These are phyloP conservation scores for Helotiales sp. DNA, from an alignment of 2,329 filamentous ascomycete genomes.

Conservation along the genomic window DNA sequence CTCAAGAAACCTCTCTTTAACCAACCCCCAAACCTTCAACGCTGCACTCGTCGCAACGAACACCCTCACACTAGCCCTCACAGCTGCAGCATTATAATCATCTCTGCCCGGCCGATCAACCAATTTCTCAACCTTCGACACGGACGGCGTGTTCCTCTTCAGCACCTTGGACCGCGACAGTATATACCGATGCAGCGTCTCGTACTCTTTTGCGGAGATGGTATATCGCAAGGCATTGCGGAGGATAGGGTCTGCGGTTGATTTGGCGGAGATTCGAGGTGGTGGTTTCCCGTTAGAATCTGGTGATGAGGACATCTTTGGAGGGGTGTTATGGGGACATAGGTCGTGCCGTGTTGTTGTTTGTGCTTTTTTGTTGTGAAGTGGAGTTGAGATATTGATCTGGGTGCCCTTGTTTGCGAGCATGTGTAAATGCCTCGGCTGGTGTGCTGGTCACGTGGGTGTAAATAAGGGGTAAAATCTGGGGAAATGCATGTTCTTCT, in stretches of 20 bases:
- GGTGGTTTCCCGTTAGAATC: neutral
- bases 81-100: slow-evolving; percentile 72
- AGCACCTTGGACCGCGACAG: slow-evolving; percentile 71
- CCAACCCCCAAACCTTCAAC: slow-evolving; percentile 65
- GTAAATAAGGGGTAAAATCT: neutral
- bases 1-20: slow-evolving; percentile 55
- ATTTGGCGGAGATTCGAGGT: slow-evolving; percentile 39
- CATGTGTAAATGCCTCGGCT: slow-evolving; percentile 19
- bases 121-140: slow-evolving; percentile 57
- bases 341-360: neutral
- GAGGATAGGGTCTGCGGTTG: slow-evolving; percentile 68
- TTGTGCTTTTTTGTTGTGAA: neutral
- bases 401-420: neutral
- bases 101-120: slow-evolving; percentile 40
- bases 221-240: slow-evolving; percentile 88
- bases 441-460: neutral
- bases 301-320: slow-evolving; percentile 7
- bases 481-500: neutral
- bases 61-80: slow-evolving; percentile 73
- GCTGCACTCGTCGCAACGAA: slow-evolving; percentile 68
- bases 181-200: slow-evolving; percentile 80
- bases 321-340: neutral
- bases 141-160: slow-evolving; percentile 59
- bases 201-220: slow-evolving; percentile 84
- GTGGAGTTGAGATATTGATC: neutral